Evolutionary conservation across 108 stramenopile genomes (phyloP).

Genomic region (Epithemia pelagica): DNA sequence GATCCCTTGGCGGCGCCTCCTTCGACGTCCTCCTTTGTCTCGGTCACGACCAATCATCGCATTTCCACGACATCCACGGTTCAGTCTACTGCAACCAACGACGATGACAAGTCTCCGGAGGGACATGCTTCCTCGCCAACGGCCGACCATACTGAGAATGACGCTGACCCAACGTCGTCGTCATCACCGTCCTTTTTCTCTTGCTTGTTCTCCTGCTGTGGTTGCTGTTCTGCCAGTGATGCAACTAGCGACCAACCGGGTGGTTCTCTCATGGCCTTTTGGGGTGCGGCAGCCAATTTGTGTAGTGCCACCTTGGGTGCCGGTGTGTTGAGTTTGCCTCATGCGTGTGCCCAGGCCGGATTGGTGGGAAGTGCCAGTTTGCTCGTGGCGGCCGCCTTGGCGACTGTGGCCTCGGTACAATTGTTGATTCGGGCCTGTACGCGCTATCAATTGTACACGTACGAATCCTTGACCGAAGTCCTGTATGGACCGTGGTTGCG

Average conservation of each 20-base stretch:
- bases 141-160: too few relatives aligned
- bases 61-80: too few relatives aligned
- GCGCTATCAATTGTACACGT: constrained; percentile 32
- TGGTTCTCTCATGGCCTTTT: too few relatives aligned
- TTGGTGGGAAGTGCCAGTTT: constrained; percentile 39
- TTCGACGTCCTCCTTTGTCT: too few relatives aligned
- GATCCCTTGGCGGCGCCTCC: too few relatives aligned
- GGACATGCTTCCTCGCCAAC: too few relatives aligned
- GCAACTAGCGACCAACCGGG: constrained; percentile 22
- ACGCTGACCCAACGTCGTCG: too few relatives aligned
- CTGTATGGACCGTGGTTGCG: constrained; percentile 34
- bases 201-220: too few relatives aligned
- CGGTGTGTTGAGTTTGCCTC: constrained; percentile 66
- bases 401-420: constrained; percentile 49
- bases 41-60: too few relatives aligned
- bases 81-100: too few relatives aligned
- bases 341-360: constrained; percentile 61
- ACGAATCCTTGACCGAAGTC: constrained; percentile 49
- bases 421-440: constrained; percentile 47
- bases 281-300: constrained; percentile 58
- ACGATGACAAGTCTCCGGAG: too few relatives aligned
- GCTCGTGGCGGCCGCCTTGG: constrained; percentile 38
- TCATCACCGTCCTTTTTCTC: too few relatives aligned
- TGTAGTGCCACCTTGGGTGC: constrained; percentile 79
- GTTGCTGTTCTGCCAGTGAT: background rate